These are phyloP conservation scores for Chaetomiaceae sp. DNA, from an alignment of 2,329 filamentous ascomycete species.

Conservation along the genomic window DNA sequence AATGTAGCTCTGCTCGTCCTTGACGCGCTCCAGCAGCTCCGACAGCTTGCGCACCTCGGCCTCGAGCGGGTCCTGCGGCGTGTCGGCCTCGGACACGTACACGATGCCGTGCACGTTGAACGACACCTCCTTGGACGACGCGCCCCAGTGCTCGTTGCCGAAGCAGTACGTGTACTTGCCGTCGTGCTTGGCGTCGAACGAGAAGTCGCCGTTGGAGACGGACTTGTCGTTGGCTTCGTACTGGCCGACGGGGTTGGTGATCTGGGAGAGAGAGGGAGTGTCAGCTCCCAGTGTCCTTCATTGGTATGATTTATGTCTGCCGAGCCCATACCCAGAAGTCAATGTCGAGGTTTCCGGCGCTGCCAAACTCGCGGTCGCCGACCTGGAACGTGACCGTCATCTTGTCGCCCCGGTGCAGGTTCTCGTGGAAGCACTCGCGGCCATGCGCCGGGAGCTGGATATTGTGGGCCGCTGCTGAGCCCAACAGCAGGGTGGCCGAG, in stretches of 20 bases:
- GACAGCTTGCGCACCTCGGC: conserved; percentile 81
- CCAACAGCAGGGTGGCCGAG: conserved; percentile 52
- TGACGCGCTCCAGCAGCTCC: conserved; percentile 84
- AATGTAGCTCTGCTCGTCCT: conserved; percentile 97
- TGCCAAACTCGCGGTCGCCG: conserved; percentile 91
- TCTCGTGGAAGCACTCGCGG: conserved; percentile 96
- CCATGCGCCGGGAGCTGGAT: conserved; percentile 92
- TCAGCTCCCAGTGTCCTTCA: neutral
- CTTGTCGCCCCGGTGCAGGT: conserved; percentile 85
- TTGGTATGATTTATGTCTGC: neutral
- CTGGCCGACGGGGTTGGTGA: conserved; percentile 71
- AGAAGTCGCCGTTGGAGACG: conserved; percentile 87
- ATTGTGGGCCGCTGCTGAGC: conserved; percentile 76
- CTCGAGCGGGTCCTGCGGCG: conserved; percentile 82
- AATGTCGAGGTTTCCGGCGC: conserved; percentile 89
- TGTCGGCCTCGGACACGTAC: conserved; percentile 86
- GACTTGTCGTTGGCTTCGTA: conserved; percentile 77
- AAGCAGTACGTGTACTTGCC: conserved; percentile 97
- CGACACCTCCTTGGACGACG: conserved; percentile 93
- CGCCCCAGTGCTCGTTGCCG: conserved; percentile 97
- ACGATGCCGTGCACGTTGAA: conserved; percentile 99
- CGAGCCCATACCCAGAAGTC: conserved; percentile 80
- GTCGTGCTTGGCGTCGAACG: conserved; percentile 79
- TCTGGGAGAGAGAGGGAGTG: conserved; percentile 40
- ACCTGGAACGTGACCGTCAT: conserved; percentile 99